phyloP scores from a whole-genome alignment of 305 asterid species.

The Ilex paraguariensis region DNA sequence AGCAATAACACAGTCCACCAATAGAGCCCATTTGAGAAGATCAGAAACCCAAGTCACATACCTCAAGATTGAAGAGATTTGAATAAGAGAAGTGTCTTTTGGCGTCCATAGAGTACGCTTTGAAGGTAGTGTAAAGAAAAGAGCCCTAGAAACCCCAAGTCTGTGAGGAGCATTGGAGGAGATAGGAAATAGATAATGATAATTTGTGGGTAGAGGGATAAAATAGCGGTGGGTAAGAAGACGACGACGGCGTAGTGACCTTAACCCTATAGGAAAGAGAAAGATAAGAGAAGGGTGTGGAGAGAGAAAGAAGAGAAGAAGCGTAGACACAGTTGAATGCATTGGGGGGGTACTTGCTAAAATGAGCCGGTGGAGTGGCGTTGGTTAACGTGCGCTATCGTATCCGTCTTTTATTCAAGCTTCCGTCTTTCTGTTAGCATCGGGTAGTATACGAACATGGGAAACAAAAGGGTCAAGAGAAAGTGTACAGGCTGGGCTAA shows the following conservation, averaged over 20 bases:
- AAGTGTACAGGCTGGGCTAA: too few species aligned
- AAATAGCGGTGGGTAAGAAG: conserved; percentile 16
- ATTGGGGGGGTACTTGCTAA: conserved; percentile 48
- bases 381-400: conserved; percentile 42
- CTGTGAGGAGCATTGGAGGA: conserved; percentile 55
- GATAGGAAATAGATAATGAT: conserved; percentile 8
- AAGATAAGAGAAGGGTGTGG: conserved; percentile 34
- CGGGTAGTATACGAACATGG: too few species aligned
- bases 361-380: conserved; percentile 34
- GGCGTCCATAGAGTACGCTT: conserved; percentile 66
- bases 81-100: conserved; percentile 53
- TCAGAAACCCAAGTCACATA: conserved; percentile 21
- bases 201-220: conserved; percentile 6
- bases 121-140: conserved; percentile 24
- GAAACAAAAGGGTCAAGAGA: too few species aligned
- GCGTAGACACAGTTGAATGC: conserved; percentile 55
- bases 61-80: conserved; percentile 99
- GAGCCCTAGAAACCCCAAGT: conserved; percentile 17
- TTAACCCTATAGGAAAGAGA: conserved; percentile 62
- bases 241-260: conserved; percentile 25
- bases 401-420: conserved; percentile 11
- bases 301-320: conserved; percentile 42
- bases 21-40: conserved; percentile 12
- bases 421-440: neutral
- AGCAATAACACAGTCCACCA: conserved; percentile 10